Evolutionary conservation across 2,329 filamentous ascomycete genomes (phyloP), one percentile per base, ranked within the genome.

Genomic region (Sarocladium brachiariae): DNA sequence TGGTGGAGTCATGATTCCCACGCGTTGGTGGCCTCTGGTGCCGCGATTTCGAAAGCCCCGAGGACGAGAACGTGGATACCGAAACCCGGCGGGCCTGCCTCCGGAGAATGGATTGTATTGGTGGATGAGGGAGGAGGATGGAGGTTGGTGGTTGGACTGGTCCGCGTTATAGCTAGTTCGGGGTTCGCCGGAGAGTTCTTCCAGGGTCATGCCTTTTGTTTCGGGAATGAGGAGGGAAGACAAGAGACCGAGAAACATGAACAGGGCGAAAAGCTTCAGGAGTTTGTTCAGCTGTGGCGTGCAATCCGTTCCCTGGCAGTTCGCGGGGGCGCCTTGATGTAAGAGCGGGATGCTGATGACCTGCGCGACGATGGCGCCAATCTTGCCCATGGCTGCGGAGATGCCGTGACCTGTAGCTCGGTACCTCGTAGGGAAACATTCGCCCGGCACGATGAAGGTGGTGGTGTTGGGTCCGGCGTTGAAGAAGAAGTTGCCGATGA

Each of bases 231-330:
- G 68, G 3, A 90, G 70, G 1, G 83, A 83, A 2, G 81, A 80
- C 43, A 88, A 66, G 43, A 80, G 77, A 31, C 88, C 88, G 49
- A 78, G 76, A 5, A 91, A 73, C 87, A 90, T 91, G 72, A 92
- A 90, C 9, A 89, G 72, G 0, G 86, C 85, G 65, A 88, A 90
- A 33, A 90, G 85, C 63, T 89, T 76, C 71, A 92, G 83, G 33
- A 91, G 77, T 51, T 85, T 81, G 63, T 87, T 77, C 50, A 91
- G 74, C 77, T 84, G 86, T 0, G 76, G 74, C 1, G 71, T 70
- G 56, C 76, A 79, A 7, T 59, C 60, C 1, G 66, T 72, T 0
- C 76, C 76, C 18, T 71, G 68, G 53, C 77, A 78, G 14, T 70
- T 64, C 7, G 70, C 67, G 0, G 71, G 66, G 0, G 76, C 70